phyloP scores from a whole-genome alignment of 495 filamentous ascomycete genomes.

The Aspergillus cavernicola region DNA sequence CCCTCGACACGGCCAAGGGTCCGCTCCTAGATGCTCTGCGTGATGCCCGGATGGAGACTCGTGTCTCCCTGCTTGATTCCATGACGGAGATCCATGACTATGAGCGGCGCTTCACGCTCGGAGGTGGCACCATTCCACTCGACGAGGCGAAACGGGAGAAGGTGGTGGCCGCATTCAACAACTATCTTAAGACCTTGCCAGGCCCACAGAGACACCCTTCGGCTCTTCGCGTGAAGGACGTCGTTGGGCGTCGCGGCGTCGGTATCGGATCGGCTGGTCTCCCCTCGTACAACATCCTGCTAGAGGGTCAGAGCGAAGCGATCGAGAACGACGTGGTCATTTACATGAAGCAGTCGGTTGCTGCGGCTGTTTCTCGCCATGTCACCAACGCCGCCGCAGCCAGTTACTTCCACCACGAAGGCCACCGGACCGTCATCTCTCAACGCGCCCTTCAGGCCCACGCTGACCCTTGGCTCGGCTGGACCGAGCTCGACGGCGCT shows the following conservation, averaged over 20 bases:
- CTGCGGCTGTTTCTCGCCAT: conserved; percentile 13
- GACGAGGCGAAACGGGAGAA: conserved; percentile 11
- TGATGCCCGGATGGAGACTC: conserved; percentile 11
- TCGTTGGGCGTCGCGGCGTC: conserved; percentile 18
- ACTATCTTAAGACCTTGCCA: conserved; percentile 14
- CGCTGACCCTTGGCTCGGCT: conserved; percentile 16
- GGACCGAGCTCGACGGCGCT: conserved; percentile 19
- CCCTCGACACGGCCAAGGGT: conserved; percentile 15
- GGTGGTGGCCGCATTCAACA: conserved; percentile 2
- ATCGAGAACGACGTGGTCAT: conserved; percentile 20
- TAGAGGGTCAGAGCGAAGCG: conserved; percentile 17
- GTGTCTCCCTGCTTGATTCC: conserved; percentile 4
- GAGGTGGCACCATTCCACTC: conserved; percentile 12
- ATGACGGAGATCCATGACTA: conserved; percentile 16
- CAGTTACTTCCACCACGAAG: conserved; percentile 16
- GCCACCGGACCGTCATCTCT: conserved; percentile 18
- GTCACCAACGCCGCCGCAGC: conserved; percentile 9
- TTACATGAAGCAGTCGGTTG: conserved; percentile 17
- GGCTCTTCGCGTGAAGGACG: conserved; percentile 12
- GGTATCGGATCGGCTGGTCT: conserved; percentile 19
- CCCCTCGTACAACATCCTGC: conserved; percentile 15
- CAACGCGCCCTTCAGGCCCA: conserved; percentile 17
- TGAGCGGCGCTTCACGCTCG: conserved; percentile 12
- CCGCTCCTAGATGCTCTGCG: conserved; percentile 13
- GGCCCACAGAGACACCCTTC: background rate